phyloP scores from a whole-genome alignment of 495 filamentous ascomycete species.

The Rhizodiscina lignyota region DNA sequence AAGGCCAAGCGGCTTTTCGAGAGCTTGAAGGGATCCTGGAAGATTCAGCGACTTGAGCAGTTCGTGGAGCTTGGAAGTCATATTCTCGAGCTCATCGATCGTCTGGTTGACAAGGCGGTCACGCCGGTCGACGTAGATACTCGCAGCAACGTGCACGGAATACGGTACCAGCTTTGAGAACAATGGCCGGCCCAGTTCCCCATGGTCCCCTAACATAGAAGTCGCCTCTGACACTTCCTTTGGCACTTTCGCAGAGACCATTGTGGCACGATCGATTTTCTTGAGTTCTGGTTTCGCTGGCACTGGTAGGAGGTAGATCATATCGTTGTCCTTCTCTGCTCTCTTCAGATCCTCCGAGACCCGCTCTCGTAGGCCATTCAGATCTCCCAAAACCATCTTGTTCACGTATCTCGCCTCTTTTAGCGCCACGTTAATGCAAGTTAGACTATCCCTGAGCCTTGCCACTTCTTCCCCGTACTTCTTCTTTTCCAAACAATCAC shows the following conservation, averaged over 20 bases:
- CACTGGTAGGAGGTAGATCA: constrained; percentile 77
- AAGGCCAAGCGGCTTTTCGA: constrained; percentile 90
- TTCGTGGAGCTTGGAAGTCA: constrained; percentile 28
- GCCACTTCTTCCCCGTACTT: constrained; percentile 96
- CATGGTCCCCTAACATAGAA: constrained; percentile 61
- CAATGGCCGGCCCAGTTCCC: constrained; percentile 63
- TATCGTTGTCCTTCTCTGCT: constrained; percentile 90
- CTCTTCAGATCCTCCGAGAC: constrained; percentile 78
- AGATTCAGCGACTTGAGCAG: constrained; percentile 71
- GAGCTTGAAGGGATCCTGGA: constrained; percentile 80
- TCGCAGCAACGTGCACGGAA: constrained; percentile 85
- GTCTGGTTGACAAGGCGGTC: constrained; percentile 75
- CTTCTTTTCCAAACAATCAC: constrained; percentile 82
- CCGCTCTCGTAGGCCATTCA: constrained; percentile 66
- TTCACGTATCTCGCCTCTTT: constrained; percentile 78
- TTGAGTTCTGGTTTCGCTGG: constrained; percentile 81
- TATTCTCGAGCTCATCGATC: constrained; percentile 64
- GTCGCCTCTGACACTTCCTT: constrained; percentile 69
- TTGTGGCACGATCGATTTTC: constrained; percentile 67
- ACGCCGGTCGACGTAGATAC: constrained; percentile 83
- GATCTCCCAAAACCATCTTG: constrained; percentile 63
- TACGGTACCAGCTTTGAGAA: constrained; percentile 92
- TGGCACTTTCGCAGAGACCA: constrained; percentile 69
- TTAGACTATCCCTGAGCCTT: constrained; percentile 60
- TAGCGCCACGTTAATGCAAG: constrained; percentile 71